A percentile compares a stretch with the other conserved stretches of the same genome.
Evolutionary conservation across 1,284 basidiomycete species (phyloP).

Genomic region (Rhodotorula glutinis): DNA sequence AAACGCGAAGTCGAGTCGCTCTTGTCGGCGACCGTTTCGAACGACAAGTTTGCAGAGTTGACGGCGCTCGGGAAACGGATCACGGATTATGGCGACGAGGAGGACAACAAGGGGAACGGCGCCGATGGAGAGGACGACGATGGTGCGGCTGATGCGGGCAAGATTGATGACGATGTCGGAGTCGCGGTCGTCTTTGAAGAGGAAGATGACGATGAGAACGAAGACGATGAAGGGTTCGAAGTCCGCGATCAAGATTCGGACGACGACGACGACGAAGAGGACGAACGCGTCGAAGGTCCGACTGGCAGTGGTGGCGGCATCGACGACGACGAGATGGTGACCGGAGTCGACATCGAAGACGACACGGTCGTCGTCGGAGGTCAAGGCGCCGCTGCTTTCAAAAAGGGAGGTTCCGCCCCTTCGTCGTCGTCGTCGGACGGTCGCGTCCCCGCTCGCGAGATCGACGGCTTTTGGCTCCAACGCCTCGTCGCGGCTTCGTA

Average conservation of each 20-base stretch:
- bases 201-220: conserved; percentile 75
- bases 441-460: conserved; percentile 74
- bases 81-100: conserved; percentile 89
- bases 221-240: conserved; percentile 59
- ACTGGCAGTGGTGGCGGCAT: conserved; percentile 44
- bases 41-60: conserved; percentile 80
- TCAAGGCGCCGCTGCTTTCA: conserved; percentile 44
- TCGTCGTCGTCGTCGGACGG: conserved; percentile 49
- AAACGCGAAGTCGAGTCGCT: conserved; percentile 90
- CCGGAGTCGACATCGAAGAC: conserved; percentile 59
- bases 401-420: too few species aligned
- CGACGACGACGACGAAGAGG: conserved; percentile 51
- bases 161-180: conserved; percentile 71
- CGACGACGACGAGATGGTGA: conserved; percentile 45
- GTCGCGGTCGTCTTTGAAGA: conserved; percentile 96
- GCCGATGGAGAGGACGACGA: conserved; percentile 77
- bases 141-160: conserved; percentile 56
- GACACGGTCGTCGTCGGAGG: conserved; percentile 65
- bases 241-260: conserved; percentile 50
- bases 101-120: conserved; percentile 64
- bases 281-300: conserved; percentile 43
- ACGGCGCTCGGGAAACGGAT: conserved; percentile 90
- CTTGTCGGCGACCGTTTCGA: conserved; percentile 61
- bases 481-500: conserved; percentile 86
- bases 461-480: conserved; percentile 99